Evolutionary conservation across 805 yeast genomes (phyloP).

Genomic region (Hanseniaspora lindneri): DNA sequence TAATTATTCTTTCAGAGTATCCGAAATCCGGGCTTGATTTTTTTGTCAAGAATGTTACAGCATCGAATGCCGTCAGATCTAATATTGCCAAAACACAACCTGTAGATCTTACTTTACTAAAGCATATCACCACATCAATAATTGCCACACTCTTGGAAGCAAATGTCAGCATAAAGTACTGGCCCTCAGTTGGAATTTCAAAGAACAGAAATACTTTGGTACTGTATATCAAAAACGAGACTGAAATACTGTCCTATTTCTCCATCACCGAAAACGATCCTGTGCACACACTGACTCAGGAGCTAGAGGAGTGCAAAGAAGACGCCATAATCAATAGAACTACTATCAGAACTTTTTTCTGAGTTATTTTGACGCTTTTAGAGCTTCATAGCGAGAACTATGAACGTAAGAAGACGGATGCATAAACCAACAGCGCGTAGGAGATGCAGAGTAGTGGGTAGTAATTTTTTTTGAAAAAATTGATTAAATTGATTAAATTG

Average conservation of each 20-base stretch:
- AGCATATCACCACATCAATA: slow-evolving; percentile 31
- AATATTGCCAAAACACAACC: slow-evolving; percentile 27
- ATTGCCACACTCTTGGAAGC: slow-evolving; percentile 74
- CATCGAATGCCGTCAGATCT: slow-evolving; percentile 25
- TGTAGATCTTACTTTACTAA: slow-evolving; percentile 32
- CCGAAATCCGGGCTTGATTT: slow-evolving; percentile 85
- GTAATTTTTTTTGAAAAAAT: no score
- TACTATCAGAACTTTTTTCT: slow-evolving; percentile 20
- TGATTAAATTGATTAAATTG: no score
- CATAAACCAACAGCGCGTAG: no score
- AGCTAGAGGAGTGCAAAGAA: slow-evolving; percentile 36
- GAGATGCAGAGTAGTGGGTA: no score
- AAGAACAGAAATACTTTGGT: slow-evolving; percentile 35
- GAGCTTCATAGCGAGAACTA: no score
- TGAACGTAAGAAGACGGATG: no score
- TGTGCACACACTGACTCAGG: slow-evolving; percentile 19
- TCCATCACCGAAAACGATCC: slow-evolving; percentile 26
- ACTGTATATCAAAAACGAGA: slow-evolving; percentile 43
- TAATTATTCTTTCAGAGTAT: slow-evolving; percentile 47
- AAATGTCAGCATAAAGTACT: slow-evolving; percentile 65
- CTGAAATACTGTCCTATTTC: slow-evolving; percentile 50
- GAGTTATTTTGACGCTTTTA: no score
- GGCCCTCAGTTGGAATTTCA: slow-evolving; percentile 55
- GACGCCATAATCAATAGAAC: slow-evolving; percentile 22
- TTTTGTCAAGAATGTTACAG: slow-evolving; percentile 47